These are phyloP conservation scores for Pythium utonaiense DNA, from an alignment of 352 stramenopile genomes.

Conservation along the genomic window DNA sequence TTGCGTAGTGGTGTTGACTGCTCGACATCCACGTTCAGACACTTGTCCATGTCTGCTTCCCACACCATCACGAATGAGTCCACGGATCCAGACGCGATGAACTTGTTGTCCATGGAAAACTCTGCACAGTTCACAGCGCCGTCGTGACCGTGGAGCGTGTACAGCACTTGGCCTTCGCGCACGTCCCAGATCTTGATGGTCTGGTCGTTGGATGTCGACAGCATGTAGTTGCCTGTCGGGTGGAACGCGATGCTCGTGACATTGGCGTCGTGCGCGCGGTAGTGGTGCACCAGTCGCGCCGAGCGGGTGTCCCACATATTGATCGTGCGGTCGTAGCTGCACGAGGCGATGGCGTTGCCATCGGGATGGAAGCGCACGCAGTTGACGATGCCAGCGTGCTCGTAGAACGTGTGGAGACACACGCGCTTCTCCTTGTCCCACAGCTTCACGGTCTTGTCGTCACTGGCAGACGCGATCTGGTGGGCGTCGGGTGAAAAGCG, in stretches of 20 bases:
- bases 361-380: constrained; percentile 84
- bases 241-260: constrained; percentile 88
- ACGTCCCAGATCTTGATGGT: constrained; percentile 93
- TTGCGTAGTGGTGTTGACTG: neutral
- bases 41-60: constrained; percentile 81
- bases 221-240: constrained; percentile 86
- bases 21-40: constrained; percentile 47
- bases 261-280: constrained; percentile 82
- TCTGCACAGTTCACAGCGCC: constrained; percentile 57
- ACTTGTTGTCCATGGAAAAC: constrained; percentile 68
- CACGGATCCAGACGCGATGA: constrained; percentile 64
- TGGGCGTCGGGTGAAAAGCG: constrained; percentile 74
- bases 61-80: constrained; percentile 86
- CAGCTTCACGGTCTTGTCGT: constrained; percentile 92
- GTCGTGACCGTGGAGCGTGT: constrained; percentile 89
- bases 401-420: constrained; percentile 82
- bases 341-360: constrained; percentile 58
- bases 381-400: constrained; percentile 83
- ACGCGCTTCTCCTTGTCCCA: constrained; percentile 86
- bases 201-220: constrained; percentile 87
- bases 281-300: constrained; percentile 88
- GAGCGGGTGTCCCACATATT: constrained; percentile 88
- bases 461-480: constrained; percentile 70
- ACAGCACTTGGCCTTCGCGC: constrained; percentile 89
- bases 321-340: constrained; percentile 66